Base-by-base conservation (phyloP, 1,284 basidiomycete species). In the Golubevia sp. region DNA sequence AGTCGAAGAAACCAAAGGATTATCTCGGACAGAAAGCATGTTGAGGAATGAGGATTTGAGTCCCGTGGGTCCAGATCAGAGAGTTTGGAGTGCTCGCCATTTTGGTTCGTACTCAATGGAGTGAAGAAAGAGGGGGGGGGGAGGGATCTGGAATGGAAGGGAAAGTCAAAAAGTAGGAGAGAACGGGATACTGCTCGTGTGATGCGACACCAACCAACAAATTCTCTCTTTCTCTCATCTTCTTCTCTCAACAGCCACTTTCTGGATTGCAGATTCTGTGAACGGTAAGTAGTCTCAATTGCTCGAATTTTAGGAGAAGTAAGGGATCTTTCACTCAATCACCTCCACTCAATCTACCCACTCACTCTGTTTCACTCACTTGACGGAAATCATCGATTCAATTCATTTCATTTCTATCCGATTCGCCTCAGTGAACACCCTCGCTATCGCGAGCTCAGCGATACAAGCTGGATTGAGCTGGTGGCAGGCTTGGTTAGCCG, bases 261-360 rank as follows among this genome's bases (percentile, higher is more conserved):
- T 80, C 65, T 82, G 79, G 79, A 67, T 80, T 58, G 62, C 69
- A 1, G 79, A 80, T 54, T 74, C 73, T 26, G 59, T 76, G 44
- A 82, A 80, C 58, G 61, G 79, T 48, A 72, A 68, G 58, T 75
- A 72, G 0, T 71, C 71, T 30, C 69, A 62, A 74, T 76, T 25
- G 71, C 69, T 5, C 61, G 58, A 8, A 69, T 62, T 21, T n/a
- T 25, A 20, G 48, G 48, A n/a, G 48, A 49, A 18, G n/a, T 18
- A n/a, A n/a, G 18, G 18, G 48, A n/a, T 49, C 48, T 49, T 18
- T 18, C 48, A 49, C 18, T 49, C 48, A n/a, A n/a, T n/a, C n/a
- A n/a, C n/a, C n/a, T n/a, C n/a, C n/a, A n/a, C n/a, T n/a, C n/a
- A n/a, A n/a, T n/a, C n/a, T n/a, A n/a, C n/a, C n/a, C n/a, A n/a